A percentile compares a stretch with the other conserved stretches of the same genome.
These are phyloP conservation scores for Castanea mollissima DNA, from an alignment of 306 rosid genomes.

Conservation along the genomic window DNA sequence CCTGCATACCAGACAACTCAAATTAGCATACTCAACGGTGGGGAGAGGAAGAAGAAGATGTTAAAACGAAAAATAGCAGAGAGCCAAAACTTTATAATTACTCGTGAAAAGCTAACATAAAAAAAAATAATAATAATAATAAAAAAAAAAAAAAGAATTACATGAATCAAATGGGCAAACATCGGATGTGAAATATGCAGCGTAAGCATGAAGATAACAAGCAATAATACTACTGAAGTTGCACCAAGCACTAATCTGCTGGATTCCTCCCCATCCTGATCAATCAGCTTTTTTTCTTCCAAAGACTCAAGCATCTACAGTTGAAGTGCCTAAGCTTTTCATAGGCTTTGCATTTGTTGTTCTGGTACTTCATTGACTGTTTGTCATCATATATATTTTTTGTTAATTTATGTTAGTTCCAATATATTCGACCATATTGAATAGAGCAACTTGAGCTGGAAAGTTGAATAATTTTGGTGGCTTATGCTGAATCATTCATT, in stretches of 20 bases:
- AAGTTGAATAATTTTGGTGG: background rate
- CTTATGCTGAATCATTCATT: background rate
- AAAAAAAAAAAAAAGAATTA: background rate
- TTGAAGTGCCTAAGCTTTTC: background rate
- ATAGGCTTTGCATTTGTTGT: too few relatives aligned
- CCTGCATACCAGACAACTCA: conserved; percentile 12
- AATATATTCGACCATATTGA: background rate
- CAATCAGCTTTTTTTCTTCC: background rate
- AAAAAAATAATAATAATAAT: background rate
- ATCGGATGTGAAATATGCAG: conserved; percentile 3
- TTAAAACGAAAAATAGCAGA: background rate
- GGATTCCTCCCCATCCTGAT: conserved; percentile 8
- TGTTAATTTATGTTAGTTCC: too few relatives aligned
- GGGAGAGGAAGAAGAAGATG: background rate
- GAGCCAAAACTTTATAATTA: background rate
- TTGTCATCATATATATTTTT: background rate
- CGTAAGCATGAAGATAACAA: conserved; percentile 13
- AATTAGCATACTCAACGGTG: background rate
- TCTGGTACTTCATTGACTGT: background rate
- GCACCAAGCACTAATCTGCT: conserved; percentile 12
- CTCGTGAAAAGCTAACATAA: background rate
- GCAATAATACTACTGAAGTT: conserved; percentile 8
- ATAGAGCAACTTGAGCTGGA: conserved; percentile 5
- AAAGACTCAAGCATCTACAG: background rate
- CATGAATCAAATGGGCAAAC: conserved; percentile 10